phyloP scores from a whole-genome alignment of 257 asterid genomes.

The Gentiana dahurica region DNA sequence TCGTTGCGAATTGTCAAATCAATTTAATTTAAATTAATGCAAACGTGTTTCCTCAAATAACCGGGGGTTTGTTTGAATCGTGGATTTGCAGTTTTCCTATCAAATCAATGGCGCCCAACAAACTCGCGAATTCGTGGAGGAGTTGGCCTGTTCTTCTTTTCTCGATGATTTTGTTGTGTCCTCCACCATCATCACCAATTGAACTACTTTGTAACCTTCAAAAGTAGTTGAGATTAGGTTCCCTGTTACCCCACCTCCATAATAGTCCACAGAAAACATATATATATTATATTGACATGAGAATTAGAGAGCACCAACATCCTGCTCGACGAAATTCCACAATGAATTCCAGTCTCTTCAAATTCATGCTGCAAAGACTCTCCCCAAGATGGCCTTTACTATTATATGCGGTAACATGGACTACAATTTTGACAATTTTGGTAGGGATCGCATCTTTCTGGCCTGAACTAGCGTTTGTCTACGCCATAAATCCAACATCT shows the following conservation, averaged over 20 bases:
- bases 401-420: conserved; percentile 67
- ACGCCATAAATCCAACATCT: conserved; percentile 40
- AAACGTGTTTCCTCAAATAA: not conserved
- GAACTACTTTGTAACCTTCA: conserved; percentile 13
- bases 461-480: conserved; percentile 83
- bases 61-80: not conserved
- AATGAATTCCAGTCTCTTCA: conserved; percentile 37
- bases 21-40: too few relatives aligned
- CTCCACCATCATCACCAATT: conserved; percentile 21
- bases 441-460: conserved; percentile 73
- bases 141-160: not conserved
- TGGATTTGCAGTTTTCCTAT: not conserved
- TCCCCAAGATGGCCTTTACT: conserved; percentile 44
- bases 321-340: too few relatives aligned
- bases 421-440: conserved; percentile 43
- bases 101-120: not conserved
- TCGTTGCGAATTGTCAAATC: too few relatives aligned
- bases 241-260: conserved; percentile 2
- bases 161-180: conserved; percentile 3
- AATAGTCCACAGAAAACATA: not conserved
- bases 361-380: conserved; percentile 23
- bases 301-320: too few relatives aligned
- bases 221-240: conserved; percentile 51
- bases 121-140: not conserved
- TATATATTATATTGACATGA: not conserved